These are phyloP conservation scores for Hypoxylon sp. DNA, from an alignment of 2,329 filamentous ascomycete genomes.

Conservation along the genomic window DNA sequence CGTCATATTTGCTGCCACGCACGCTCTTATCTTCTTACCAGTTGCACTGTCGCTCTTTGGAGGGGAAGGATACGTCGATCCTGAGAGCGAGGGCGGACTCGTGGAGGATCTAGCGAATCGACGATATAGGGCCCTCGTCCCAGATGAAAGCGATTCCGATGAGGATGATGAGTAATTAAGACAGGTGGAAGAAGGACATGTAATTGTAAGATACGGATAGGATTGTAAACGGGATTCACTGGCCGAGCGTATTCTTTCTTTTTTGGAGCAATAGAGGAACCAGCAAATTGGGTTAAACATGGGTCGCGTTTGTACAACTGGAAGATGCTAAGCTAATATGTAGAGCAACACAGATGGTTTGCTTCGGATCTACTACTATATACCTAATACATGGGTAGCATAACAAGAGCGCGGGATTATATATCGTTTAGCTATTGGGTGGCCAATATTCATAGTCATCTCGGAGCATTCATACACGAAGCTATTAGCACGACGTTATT, in stretches of 20 bases:
- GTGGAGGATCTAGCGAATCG: conserved; percentile 89
- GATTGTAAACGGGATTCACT: conserved; percentile 11
- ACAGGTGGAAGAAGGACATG: neutral
- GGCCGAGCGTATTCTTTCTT: conserved; percentile 10
- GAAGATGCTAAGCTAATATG: conserved; percentile 31
- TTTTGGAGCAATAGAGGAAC: conserved; percentile 14
- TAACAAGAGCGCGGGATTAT: neutral
- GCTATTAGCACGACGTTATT: neutral
- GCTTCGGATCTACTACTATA: neutral
- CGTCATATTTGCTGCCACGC: conserved; percentile 88
- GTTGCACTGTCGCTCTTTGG: conserved; percentile 89
- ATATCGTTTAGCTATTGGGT: neutral
- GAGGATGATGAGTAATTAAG: conserved; percentile 65
- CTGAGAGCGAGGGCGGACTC: conserved; percentile 87
- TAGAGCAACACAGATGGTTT: conserved; percentile 31
- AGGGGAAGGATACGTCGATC: conserved; percentile 89
- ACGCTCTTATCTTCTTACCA: conserved; percentile 92
- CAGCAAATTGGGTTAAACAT: conserved; percentile 24
- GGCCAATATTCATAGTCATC: neutral
- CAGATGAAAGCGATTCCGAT: conserved; percentile 85
- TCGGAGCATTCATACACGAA: neutral
- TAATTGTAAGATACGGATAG: conserved; percentile 24
- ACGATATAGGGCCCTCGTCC: conserved; percentile 81
- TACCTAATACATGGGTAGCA: neutral
- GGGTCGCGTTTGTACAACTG: conserved; percentile 14